phyloP scores from a whole-genome alignment of 495 filamentous ascomycete species.

The Parathielavia hyrcaniae region DNA sequence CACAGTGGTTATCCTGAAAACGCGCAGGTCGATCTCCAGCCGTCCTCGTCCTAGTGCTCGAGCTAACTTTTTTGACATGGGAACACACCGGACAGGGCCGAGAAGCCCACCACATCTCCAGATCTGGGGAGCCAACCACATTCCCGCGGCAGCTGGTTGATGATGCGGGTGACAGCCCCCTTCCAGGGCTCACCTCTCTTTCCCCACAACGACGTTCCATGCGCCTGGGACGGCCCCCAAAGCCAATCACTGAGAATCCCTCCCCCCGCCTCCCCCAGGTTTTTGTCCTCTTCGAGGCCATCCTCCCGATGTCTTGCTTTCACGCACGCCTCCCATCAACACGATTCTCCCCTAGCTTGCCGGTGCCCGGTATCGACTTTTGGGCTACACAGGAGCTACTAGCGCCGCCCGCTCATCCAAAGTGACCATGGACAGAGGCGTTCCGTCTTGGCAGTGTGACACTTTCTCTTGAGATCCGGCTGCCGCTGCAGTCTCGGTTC shows the following conservation, averaged over 20 bases:
- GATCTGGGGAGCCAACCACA: slow-evolving; percentile 6
- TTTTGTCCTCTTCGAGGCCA: slow-evolving; percentile 1
- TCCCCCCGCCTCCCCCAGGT: no score
- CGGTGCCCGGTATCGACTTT: no score
- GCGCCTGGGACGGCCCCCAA: slow-evolving; percentile 8
- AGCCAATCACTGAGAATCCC: slow-evolving; percentile 3
- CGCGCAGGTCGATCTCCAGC: slow-evolving; percentile 1
- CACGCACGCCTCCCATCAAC: not conserved
- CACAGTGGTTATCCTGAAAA: not conserved
- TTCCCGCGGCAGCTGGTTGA: not conserved
- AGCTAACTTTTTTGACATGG: slow-evolving; percentile 4
- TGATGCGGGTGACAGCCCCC: not conserved
- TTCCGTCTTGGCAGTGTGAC: slow-evolving; percentile 13
- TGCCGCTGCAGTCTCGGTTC: not conserved
- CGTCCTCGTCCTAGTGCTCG: not conserved
- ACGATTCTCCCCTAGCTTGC: not conserved
- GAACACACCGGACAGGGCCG: slow-evolving; percentile 5
- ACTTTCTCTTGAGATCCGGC: not conserved
- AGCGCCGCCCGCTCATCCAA: not conserved
- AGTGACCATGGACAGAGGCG: not conserved
- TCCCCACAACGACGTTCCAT: slow-evolving; percentile 13
- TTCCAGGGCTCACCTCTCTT: not conserved
- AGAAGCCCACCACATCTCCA: slow-evolving; percentile 5
- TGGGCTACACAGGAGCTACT: not conserved
- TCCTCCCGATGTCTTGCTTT: not conserved